Evolutionary conservation across 2,329 filamentous ascomycete genomes (phyloP).

Genomic region (Clonostachys sp.): DNA sequence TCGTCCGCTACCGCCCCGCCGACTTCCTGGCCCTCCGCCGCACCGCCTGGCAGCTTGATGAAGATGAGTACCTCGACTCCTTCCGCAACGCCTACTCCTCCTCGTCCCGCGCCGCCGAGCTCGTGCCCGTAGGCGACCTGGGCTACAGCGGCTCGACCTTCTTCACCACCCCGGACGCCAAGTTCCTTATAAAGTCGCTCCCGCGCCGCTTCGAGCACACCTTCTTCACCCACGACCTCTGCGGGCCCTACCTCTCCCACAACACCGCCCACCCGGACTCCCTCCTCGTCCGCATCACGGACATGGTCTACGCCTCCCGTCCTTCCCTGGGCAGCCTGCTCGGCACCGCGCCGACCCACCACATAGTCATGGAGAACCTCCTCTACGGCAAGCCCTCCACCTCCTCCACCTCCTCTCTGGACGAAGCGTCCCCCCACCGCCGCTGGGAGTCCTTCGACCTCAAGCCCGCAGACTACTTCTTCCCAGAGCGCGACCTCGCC

Average conservation of each 20-base stretch:
- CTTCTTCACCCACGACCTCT: constrained; percentile 63
- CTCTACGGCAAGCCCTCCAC: constrained; percentile 46
- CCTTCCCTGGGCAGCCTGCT: constrained; percentile 55
- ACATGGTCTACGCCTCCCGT: constrained; percentile 56
- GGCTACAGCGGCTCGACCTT: constrained; percentile 76
- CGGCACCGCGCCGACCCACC: constrained; percentile 60
- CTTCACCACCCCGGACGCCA: constrained; percentile 61
- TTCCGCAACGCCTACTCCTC: constrained; percentile 17
- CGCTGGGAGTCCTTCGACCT: constrained; percentile 71
- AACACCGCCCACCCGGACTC: constrained; percentile 57
- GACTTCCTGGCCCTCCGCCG: constrained; percentile 12
- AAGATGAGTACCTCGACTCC: constrained; percentile 30
- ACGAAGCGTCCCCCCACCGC: constrained; percentile 4
- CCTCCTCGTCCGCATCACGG: constrained; percentile 66
- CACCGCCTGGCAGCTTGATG: constrained; percentile 15
- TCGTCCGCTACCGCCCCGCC: constrained; percentile 11
- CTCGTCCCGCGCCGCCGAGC: constrained; percentile 14
- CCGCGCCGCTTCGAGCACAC: constrained; percentile 65
- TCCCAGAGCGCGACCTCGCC: constrained; percentile 67
- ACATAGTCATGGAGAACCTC: constrained; percentile 76
- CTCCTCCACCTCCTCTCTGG: constrained; percentile 11
- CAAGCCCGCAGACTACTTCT: constrained; percentile 72
- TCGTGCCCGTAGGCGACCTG: constrained; percentile 61
- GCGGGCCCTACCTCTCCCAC: constrained; percentile 60
- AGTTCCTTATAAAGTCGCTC: constrained; percentile 67